These are phyloP conservation scores for Tylopilus sp. DNA, from an alignment of 768 basidiomycete genomes.

Conservation along the genomic window DNA sequence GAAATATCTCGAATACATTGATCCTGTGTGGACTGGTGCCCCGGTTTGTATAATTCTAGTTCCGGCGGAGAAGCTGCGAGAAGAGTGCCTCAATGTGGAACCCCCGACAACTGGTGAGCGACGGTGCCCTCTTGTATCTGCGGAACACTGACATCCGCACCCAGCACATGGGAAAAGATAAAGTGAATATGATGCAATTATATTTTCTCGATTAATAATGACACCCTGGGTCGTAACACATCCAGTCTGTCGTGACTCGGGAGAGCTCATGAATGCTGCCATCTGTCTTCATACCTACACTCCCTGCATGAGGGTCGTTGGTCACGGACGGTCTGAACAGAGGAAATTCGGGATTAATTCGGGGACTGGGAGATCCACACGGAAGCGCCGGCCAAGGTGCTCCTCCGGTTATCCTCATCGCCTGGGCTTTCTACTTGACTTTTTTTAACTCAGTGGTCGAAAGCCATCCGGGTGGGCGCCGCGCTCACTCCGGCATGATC, in stretches of 20 bases:
- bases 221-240: conserved; percentile 33
- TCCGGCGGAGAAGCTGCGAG: conserved; percentile 24
- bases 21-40: conserved; percentile 39
- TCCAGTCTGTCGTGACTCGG: conserved; percentile 34
- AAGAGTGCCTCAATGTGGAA: conserved; percentile 32
- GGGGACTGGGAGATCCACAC: conserved; percentile 22
- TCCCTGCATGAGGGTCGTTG: conserved; percentile 28
- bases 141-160: background rate
- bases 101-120: conserved; percentile 11
- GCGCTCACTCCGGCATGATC: conserved; percentile 36
- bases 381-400: conserved; percentile 11
- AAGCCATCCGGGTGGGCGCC: conserved; percentile 42
- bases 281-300: conserved; percentile 27
- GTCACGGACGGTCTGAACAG: conserved; percentile 28
- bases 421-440: too few relatives aligned
- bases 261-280: conserved; percentile 34
- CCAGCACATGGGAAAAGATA: conserved; percentile 24
- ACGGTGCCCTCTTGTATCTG: background rate
- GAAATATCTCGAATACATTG: conserved; percentile 17
- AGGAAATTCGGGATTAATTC: conserved; percentile 29
- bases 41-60: conserved; percentile 39
- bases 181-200: background rate
- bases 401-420: too few relatives aligned
- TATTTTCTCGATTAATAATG: background rate
- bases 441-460: conserved; percentile 30